Percentiles rank a stretch among this genome's conserved stretches.
Evolutionary conservation across 2,329 filamentous ascomycete genomes (phyloP).

Genomic region (Chalaropsis thielavioides): DNA sequence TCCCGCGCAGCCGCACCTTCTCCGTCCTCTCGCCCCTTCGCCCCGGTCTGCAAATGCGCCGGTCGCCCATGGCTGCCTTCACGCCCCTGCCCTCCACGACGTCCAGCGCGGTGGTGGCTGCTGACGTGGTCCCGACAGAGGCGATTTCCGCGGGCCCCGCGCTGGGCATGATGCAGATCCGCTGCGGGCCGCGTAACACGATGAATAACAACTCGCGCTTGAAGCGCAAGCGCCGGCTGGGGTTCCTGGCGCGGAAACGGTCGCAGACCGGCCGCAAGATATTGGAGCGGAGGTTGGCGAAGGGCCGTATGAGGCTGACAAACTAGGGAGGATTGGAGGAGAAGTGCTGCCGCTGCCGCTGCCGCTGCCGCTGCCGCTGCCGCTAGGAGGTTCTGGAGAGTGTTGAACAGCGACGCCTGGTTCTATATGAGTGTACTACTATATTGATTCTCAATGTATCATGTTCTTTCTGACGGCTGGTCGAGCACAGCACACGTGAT

Average conservation of each 20-base stretch:
- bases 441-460: slow-evolving; percentile 6
- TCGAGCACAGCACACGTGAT: too few species aligned
- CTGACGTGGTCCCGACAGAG: slow-evolving; percentile 33
- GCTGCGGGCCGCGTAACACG: slow-evolving; percentile 44
- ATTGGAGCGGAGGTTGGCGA: slow-evolving; percentile 36
- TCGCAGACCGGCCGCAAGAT: slow-evolving; percentile 39
- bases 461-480: neutral
- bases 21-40: slow-evolving; percentile 14
- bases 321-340: neutral
- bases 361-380: too few species aligned
- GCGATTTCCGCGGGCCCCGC: slow-evolving; percentile 40
- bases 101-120: slow-evolving; percentile 17
- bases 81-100: slow-evolving; percentile 7
- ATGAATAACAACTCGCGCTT: slow-evolving; percentile 41
- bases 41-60: slow-evolving; percentile 11
- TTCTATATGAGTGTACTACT: slow-evolving; percentile 13
- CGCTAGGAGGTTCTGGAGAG: neutral
- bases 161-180: slow-evolving; percentile 36
- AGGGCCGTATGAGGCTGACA: slow-evolving; percentile 30
- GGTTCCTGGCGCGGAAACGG: slow-evolving; percentile 39
- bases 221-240: slow-evolving; percentile 44
- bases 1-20: slow-evolving; percentile 9
- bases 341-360: too few species aligned
- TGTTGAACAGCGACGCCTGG: neutral
- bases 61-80: slow-evolving; percentile 12